These are phyloP conservation scores for Noccaea caerulescens DNA, from an alignment of 345 rosid species.

Conservation along the genomic window DNA sequence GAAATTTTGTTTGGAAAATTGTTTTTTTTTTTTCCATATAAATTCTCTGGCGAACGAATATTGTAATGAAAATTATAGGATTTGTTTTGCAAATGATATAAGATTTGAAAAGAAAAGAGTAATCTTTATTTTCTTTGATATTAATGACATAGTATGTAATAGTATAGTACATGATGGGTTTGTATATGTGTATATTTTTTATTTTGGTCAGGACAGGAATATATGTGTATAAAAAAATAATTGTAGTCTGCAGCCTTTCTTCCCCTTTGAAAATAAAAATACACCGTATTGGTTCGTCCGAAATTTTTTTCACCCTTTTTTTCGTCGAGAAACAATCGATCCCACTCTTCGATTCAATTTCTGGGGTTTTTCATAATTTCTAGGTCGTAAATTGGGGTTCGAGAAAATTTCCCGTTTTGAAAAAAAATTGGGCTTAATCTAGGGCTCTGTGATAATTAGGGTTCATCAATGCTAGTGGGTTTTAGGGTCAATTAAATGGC, in stretches of 20 bases:
- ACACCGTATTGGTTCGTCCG: conserved; percentile 19
- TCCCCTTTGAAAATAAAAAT: neutral
- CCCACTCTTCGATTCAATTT: conserved; percentile 27
- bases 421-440: conserved; percentile 12
- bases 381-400: neutral
- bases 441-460: conserved; percentile 45
- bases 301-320: neutral
- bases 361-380: conserved; percentile 11
- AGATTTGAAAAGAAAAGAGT: too few relatives aligned
- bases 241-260: conserved; percentile 19
- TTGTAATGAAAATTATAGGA: neutral
- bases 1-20: neutral
- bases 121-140: too few relatives aligned
- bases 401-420: neutral
- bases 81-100: too few relatives aligned
- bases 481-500: conserved; percentile 56
- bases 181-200: too few relatives aligned
- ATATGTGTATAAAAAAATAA: conserved; percentile 3
- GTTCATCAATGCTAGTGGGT: conserved; percentile 50
- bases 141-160: too few relatives aligned
- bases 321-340: conserved; percentile 12
- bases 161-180: too few relatives aligned
- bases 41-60: neutral
- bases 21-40: neutral
- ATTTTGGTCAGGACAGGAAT: too few relatives aligned